Percentiles rank a stretch among this genome's conserved stretches.
These are phyloP conservation scores for Globisporangium echinulatum DNA, from an alignment of 352 stramenopile species.

Conservation along the genomic window DNA sequence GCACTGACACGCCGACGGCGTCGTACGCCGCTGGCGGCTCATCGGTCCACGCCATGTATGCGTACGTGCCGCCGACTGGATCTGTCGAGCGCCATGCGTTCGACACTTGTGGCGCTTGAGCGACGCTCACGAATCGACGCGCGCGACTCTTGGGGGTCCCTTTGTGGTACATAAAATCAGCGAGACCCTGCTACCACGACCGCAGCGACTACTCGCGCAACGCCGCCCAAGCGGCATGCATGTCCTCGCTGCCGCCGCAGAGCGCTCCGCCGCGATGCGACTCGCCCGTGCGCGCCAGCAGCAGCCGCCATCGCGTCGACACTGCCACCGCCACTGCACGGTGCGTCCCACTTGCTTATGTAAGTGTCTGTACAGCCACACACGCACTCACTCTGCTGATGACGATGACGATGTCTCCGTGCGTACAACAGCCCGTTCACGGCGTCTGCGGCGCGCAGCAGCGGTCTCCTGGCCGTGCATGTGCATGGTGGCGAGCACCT, in stretches of 20 bases:
- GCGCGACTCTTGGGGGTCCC: not conserved
- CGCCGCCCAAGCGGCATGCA: constrained; percentile 23
- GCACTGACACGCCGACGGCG: constrained; percentile 33
- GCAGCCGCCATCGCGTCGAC: not conserved
- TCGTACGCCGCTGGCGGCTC: constrained; percentile 20
- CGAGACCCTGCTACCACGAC: not conserved
- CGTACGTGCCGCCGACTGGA: not conserved
- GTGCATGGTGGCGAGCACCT: constrained; percentile 46
- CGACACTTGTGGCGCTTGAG: not conserved
- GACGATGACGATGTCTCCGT: no score
- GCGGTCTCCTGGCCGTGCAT: constrained; percentile 40
- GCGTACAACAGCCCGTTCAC: constrained; percentile 38
- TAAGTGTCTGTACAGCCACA: not conserved
- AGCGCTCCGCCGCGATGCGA: constrained; percentile 21
- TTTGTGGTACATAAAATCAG: not conserved
- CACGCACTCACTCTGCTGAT: not conserved
- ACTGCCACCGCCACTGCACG: constrained; percentile 9
- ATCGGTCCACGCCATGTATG: constrained; percentile 12
- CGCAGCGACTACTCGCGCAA: not conserved
- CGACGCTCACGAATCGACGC: not conserved
- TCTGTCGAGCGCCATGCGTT: not conserved
- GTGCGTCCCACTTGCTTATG: constrained; percentile 9
- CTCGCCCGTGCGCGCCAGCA: constrained; percentile 14
- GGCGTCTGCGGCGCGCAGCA: constrained; percentile 25
- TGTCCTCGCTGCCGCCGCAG: constrained; percentile 27